Evolutionary conservation across 306 rosid species (phyloP).

Genomic region (Pyrus communis): DNA sequence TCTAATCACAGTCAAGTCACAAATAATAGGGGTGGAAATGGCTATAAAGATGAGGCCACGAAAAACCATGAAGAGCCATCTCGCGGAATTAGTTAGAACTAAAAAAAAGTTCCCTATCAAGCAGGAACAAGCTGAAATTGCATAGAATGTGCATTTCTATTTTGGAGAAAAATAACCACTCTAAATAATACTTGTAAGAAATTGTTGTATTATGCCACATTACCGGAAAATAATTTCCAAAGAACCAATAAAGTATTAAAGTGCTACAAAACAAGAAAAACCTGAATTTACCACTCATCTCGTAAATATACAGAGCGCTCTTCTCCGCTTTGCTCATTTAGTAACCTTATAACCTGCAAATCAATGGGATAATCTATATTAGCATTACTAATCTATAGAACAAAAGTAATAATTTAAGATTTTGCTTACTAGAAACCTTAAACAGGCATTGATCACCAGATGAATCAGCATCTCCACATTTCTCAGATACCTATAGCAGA

Average conservation of each 20-base stretch:
- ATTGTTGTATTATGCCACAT: too few species aligned
- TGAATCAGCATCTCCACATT: constrained; percentile 34
- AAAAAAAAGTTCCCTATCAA: background rate
- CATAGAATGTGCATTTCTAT: background rate
- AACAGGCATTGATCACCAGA: constrained; percentile 36
- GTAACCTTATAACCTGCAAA: constrained; percentile 79
- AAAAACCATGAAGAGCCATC: background rate
- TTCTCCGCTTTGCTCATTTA: constrained; percentile 71
- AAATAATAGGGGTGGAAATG: background rate
- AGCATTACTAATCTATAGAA: constrained; percentile 10
- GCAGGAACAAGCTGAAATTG: background rate
- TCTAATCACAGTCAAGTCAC: background rate
- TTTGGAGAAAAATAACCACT: background rate
- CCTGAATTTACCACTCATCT: constrained; percentile 67
- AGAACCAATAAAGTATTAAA: background rate
- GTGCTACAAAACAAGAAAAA: background rate
- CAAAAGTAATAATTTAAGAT: constrained; percentile 2
- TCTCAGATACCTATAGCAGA: constrained; percentile 61
- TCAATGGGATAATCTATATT: constrained; percentile 18
- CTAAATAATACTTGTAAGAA: background rate
- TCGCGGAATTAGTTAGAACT: background rate
- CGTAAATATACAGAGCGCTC: constrained; percentile 54
- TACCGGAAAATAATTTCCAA: background rate
- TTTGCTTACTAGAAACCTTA: constrained; percentile 57
- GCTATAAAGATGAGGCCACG: background rate